phyloP scores from a whole-genome alignment of 805 yeast genomes.

The Ogataea ramenticola region DNA sequence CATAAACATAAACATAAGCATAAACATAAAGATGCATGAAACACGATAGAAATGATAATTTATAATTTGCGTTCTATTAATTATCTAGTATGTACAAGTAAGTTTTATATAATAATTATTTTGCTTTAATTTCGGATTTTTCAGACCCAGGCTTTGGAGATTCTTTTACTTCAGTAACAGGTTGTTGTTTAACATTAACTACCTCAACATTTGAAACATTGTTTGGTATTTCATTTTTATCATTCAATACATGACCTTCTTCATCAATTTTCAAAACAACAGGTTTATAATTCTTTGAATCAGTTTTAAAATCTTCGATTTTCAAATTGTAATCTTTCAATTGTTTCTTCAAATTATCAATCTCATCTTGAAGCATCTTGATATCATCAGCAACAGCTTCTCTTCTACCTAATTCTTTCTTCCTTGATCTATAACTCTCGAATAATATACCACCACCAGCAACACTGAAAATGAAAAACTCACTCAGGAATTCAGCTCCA shows the following conservation, averaged over 20 bases:
- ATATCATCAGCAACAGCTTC: conserved; percentile 72
- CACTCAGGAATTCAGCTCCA: conserved; percentile 76
- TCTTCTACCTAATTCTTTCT: conserved; percentile 53
- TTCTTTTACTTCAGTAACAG: too few relatives aligned
- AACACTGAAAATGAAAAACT: conserved; percentile 68
- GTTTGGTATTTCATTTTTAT: background rate
- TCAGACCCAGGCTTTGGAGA: too few relatives aligned
- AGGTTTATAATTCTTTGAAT: conserved; percentile 41
- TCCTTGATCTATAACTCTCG: conserved; percentile 62
- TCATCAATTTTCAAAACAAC: conserved; percentile 31
- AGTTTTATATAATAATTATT: too few relatives aligned
- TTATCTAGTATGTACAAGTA: too few relatives aligned
- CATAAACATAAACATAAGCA: background rate
- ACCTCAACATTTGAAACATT: background rate
- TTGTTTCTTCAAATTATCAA: conserved; percentile 46
- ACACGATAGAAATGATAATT: background rate
- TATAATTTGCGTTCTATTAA: too few relatives aligned
- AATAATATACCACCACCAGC: conserved; percentile 71
- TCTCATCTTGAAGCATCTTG: conserved; percentile 59
- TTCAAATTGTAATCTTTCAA: conserved; percentile 31
- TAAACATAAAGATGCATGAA: background rate
- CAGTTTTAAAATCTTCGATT: conserved; percentile 39
- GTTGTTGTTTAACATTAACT: background rate
- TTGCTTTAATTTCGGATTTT: too few relatives aligned
- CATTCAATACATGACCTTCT: conserved; percentile 9